Evolutionary conservation across 495 filamentous ascomycete species (phyloP).

Genomic region (Lasiosphaeria hispida): DNA sequence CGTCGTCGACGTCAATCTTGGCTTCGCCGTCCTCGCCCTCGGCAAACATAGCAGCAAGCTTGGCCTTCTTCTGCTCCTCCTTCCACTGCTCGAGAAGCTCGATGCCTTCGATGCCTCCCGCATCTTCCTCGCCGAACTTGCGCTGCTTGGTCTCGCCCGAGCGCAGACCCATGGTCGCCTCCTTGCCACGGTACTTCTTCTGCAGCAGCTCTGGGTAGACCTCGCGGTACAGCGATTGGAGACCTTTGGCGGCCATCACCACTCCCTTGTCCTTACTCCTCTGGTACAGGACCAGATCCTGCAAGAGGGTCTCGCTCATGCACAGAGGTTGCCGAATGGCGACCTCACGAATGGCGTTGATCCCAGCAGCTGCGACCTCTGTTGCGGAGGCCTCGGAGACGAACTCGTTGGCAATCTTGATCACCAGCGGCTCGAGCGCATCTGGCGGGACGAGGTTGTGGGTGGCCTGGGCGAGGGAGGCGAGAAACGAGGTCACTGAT

Average conservation of each 20-base stretch:
- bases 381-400: slow-evolving; percentile 90
- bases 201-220: slow-evolving; percentile 85
- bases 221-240: slow-evolving; percentile 87
- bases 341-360: slow-evolving; percentile 93
- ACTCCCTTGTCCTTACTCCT: slow-evolving; percentile 98
- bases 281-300: slow-evolving; percentile 93
- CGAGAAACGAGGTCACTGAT: slow-evolving; percentile 91
- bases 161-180: slow-evolving; percentile 79
- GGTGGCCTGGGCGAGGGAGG: slow-evolving; percentile 85
- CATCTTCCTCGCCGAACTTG: slow-evolving; percentile 76
- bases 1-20: slow-evolving; percentile 49
- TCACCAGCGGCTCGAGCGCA: slow-evolving; percentile 82
- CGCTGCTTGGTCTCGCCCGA: slow-evolving; percentile 65
- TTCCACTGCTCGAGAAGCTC: slow-evolving; percentile 93
- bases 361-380: slow-evolving; percentile 86
- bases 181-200: slow-evolving; percentile 87
- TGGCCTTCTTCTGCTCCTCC: slow-evolving; percentile 76
- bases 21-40: slow-evolving; percentile 34
- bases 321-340: slow-evolving; percentile 88
- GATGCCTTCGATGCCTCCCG: slow-evolving; percentile 85
- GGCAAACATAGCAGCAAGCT: slow-evolving; percentile 56
- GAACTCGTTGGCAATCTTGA: slow-evolving; percentile 98
- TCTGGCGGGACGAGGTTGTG: slow-evolving; percentile 93
- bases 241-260: slow-evolving; percentile 91
- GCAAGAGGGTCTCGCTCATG: slow-evolving; percentile 92